These are phyloP conservation scores for Candida broadrunensis DNA, from an alignment of 805 yeast genomes.

Conservation along the genomic window DNA sequence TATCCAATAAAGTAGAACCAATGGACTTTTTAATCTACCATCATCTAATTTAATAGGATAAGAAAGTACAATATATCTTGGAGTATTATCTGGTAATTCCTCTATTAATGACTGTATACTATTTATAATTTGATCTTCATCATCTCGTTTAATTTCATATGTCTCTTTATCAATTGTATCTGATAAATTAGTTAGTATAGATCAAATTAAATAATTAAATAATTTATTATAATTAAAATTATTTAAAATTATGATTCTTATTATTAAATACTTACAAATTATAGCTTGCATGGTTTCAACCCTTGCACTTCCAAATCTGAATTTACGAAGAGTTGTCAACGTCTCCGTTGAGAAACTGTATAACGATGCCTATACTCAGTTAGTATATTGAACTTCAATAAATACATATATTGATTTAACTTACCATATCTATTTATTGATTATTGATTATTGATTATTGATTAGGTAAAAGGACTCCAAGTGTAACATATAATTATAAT, in stretches of 20 bases:
- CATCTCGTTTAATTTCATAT: conserved; percentile 51
- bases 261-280: conserved; percentile 47
- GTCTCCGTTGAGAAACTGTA: conserved; percentile 66
- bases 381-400: too few relatives aligned
- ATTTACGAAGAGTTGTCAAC: conserved; percentile 57
- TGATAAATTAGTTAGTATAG: too few relatives aligned
- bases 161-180: conserved; percentile 55
- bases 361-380: conserved; percentile 31
- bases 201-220: too few relatives aligned
- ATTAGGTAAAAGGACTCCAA: too few relatives aligned
- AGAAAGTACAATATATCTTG: conserved; percentile 72
- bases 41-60: conserved; percentile 70
- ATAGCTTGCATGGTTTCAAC: conserved; percentile 59
- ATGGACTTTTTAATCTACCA: conserved; percentile 71
- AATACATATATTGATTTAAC: too few relatives aligned
- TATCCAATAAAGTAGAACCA: conserved; percentile 80
- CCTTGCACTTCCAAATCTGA: conserved; percentile 71
- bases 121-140: conserved; percentile 43
- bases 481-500: too few relatives aligned
- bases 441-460: too few relatives aligned
- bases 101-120: conserved; percentile 65
- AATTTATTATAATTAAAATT: too few relatives aligned
- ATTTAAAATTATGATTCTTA: too few relatives aligned
- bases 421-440: too few relatives aligned
- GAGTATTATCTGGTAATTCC: conserved; percentile 77